Conservation (phyloP, 2,329 filamentous ascomycete genomes). For the Verticillium klebahnii region DNA sequence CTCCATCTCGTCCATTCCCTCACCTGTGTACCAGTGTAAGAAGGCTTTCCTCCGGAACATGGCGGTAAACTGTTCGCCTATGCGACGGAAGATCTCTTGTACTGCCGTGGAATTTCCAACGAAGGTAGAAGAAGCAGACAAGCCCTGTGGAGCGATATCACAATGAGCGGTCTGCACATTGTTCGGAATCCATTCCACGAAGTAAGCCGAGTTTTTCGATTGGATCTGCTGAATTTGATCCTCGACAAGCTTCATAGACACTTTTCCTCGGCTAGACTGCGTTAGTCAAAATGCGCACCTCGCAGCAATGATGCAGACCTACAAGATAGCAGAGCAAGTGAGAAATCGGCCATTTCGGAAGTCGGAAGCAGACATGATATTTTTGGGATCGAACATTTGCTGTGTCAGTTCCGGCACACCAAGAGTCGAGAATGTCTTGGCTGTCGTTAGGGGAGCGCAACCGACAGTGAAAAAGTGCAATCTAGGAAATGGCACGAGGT, state of each 20-base stretch:
- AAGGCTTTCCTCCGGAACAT: constrained; percentile 99
- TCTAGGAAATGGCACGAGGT: constrained; percentile 99
- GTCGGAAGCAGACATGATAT: constrained; percentile 99
- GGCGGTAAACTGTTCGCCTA: constrained; percentile 98
- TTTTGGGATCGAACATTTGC: constrained; percentile 99
- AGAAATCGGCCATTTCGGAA: constrained; percentile 99
- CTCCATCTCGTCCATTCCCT: constrained; percentile 99
- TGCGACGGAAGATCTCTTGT: constrained; percentile 99
- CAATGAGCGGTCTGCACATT: constrained; percentile 95
- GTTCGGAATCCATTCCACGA: constrained; percentile 99
- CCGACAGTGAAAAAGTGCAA: constrained; percentile 99
- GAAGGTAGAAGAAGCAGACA: constrained; percentile 98
- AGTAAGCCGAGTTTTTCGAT: constrained; percentile 99
- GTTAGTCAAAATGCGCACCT: not conserved
- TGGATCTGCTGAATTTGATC: constrained; percentile 99
- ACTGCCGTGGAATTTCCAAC: constrained; percentile 99
- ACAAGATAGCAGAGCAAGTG: constrained; percentile 98
- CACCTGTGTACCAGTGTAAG: constrained; percentile 99
- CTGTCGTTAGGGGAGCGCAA: constrained; percentile 91
- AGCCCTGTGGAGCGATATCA: constrained; percentile 81
- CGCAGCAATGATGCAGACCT: constrained; percentile 30
- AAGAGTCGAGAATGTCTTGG: constrained; percentile 84
- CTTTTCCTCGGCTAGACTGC: constrained; percentile 76
- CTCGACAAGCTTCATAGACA: constrained; percentile 99
- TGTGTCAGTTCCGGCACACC: constrained; percentile 97